Evolutionary conservation across 176 grass and related monocot genomes (phyloP).

Genomic region (Rhipidocladum racemiflorum): DNA sequence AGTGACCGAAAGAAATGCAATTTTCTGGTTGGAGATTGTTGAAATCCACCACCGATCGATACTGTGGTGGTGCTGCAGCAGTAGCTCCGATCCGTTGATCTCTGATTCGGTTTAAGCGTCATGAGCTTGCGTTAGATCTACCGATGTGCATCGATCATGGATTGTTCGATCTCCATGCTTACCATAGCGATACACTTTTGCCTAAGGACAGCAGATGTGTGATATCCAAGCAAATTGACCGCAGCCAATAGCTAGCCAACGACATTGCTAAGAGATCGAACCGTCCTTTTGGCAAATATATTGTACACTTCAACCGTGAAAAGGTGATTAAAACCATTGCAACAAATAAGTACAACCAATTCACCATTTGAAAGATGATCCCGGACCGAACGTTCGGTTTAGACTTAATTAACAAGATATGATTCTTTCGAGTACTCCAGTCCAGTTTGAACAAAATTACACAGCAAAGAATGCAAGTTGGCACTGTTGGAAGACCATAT

Average conservation of each 20-base stretch:
- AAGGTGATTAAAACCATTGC: not conserved
- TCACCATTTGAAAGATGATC: not conserved
- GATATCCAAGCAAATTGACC: not conserved
- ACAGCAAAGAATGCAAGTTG: not conserved
- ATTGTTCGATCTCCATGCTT: not conserved
- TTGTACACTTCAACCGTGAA: not conserved
- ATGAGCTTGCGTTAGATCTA: not conserved
- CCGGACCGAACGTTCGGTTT: not conserved
- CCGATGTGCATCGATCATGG: too few species aligned
- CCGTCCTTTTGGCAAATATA: not conserved
- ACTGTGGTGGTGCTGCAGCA: too few species aligned
- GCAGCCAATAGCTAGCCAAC: not conserved
- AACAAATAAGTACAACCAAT: not conserved
- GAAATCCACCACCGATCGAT: not conserved
- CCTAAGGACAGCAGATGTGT: not conserved
- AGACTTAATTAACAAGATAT: not conserved
- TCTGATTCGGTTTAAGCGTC: not conserved
- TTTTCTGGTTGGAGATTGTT: not conserved
- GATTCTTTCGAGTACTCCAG: not conserved
- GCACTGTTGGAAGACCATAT: not conserved
- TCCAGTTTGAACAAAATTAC: not conserved
- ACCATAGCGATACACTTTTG: too few species aligned
- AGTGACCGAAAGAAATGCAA: not conserved
- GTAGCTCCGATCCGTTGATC: too few species aligned
- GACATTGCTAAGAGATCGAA: not conserved